These are phyloP conservation scores for Thielaviopsis euricoi DNA, from an alignment of 2,329 filamentous ascomycete genomes.

Conservation along the genomic window DNA sequence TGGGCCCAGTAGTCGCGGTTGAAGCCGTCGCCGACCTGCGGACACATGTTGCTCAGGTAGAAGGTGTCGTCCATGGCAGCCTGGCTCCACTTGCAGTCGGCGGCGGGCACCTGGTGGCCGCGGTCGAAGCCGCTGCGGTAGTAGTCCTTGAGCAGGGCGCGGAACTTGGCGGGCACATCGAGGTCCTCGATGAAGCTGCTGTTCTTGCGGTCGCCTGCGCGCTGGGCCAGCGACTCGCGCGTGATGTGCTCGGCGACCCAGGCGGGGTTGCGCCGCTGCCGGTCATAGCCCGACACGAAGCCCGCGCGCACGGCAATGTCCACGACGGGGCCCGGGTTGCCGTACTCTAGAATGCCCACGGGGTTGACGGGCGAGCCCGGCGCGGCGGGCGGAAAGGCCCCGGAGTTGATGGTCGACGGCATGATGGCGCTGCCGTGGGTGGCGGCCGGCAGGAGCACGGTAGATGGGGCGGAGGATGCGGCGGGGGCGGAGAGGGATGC, in stretches of 20 bases:
- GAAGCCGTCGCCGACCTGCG: conserved; percentile 94
- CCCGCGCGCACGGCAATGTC: conserved; percentile 65
- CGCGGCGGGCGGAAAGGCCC: conserved; percentile 18
- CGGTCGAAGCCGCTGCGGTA: conserved; percentile 88
- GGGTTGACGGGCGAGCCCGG: conserved; percentile 46
- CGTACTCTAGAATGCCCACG: conserved; percentile 63
- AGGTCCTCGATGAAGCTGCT: conserved; percentile 71
- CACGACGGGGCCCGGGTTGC: conserved; percentile 79
- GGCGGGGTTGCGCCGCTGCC: conserved; percentile 74
- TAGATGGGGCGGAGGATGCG: not conserved
- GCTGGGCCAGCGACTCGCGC: conserved; percentile 56
- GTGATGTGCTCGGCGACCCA: conserved; percentile 98
- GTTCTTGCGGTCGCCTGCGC: conserved; percentile 69
- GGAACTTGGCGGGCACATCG: conserved; percentile 67
- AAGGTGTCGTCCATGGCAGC: conserved; percentile 92
- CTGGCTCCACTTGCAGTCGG: conserved; percentile 92
- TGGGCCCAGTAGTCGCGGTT: conserved; percentile 99
- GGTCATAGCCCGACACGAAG: conserved; percentile 78
- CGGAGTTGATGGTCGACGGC: conserved; percentile 18
- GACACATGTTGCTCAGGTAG: conserved; percentile 88
- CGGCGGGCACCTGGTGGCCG: conserved; percentile 91
- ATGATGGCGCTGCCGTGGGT: conserved; percentile 25
- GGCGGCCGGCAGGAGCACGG: conserved; percentile 16
- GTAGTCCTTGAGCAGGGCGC: conserved; percentile 84
- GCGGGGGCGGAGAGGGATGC: conserved; percentile 19